Evolutionary conservation across 129 eudicot genomes (phyloP).

Genomic region (Ambrosia artemisiifolia): DNA sequence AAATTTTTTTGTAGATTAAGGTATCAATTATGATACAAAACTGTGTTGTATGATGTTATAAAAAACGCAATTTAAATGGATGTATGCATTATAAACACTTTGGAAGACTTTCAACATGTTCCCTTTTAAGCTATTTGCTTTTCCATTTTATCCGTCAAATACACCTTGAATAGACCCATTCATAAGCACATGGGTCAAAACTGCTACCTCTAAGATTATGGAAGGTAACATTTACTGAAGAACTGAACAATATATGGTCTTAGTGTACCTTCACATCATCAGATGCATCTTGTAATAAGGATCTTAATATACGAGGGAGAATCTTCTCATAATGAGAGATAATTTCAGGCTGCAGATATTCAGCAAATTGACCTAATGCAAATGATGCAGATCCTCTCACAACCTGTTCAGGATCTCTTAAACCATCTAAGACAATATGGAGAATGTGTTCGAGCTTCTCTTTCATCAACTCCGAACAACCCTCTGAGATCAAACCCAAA

Average conservation of each 20-base stretch:
- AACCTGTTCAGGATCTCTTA: slow-evolving; percentile 88
- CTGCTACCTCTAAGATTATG: not conserved
- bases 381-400: slow-evolving; percentile 93
- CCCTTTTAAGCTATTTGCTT: not conserved
- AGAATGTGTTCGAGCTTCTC: slow-evolving; percentile 68
- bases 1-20: not conserved
- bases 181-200: not conserved
- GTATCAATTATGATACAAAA: not conserved
- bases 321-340: slow-evolving; percentile 70
- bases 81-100: not conserved
- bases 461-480: slow-evolving; percentile 79
- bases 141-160: not conserved
- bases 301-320: slow-evolving; percentile 73
- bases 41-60: no score
- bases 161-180: not conserved
- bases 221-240: not conserved
- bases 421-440: slow-evolving; percentile 65
- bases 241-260: not conserved
- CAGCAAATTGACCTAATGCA: slow-evolving; percentile 87
- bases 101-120: not conserved
- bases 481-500: slow-evolving; percentile 84
- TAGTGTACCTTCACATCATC: slow-evolving; percentile 85
- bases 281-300: slow-evolving; percentile 75
- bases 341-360: slow-evolving; percentile 92
- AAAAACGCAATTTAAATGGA: not conserved